Conservation (phyloP, 2,329 filamentous ascomycete genomes). For the Ciborinia camelliae region DNA sequence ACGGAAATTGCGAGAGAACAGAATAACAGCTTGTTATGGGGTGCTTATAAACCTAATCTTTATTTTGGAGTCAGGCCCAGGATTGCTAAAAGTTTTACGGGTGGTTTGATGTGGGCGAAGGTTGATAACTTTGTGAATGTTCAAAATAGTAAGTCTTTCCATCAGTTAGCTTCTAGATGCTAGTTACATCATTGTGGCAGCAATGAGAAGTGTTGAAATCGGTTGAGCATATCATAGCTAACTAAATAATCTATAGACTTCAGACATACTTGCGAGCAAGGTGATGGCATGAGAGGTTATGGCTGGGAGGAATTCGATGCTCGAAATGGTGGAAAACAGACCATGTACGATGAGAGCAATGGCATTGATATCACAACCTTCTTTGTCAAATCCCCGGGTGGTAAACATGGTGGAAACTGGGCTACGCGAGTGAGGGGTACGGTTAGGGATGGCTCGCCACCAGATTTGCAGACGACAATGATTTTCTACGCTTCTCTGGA, state of each 20-base stretch:
- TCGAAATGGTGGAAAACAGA: conserved; percentile 79
- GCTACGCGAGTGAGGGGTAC: conserved; percentile 81
- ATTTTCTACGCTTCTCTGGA: conserved; percentile 83
- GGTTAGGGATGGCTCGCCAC: conserved; percentile 65
- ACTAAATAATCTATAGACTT: conserved; percentile 56
- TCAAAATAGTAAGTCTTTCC: conserved; percentile 67
- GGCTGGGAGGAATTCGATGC: conserved; percentile 98
- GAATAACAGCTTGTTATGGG: conserved; percentile 92
- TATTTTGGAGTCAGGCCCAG: conserved; percentile 90
- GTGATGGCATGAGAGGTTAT: conserved; percentile 90
- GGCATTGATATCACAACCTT: conserved; percentile 86
- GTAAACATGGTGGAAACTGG: conserved; percentile 85
- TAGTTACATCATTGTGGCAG: neutral
- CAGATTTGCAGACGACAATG: conserved; percentile 69
- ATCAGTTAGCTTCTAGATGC: too few species aligned
- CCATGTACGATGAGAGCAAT: conserved; percentile 87
- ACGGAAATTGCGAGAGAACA: conserved; percentile 43
- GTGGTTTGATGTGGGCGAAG: conserved; percentile 84
- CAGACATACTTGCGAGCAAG: conserved; percentile 92
- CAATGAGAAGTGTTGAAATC: neutral
- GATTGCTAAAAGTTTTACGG: conserved; percentile 74
- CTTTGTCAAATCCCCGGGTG: conserved; percentile 89
- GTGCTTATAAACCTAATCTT: conserved; percentile 87
- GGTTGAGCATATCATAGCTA: conserved; percentile 18
- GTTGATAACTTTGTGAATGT: conserved; percentile 75